Conservation (phyloP, 257 asterid species). For the Perilla frutescens region DNA sequence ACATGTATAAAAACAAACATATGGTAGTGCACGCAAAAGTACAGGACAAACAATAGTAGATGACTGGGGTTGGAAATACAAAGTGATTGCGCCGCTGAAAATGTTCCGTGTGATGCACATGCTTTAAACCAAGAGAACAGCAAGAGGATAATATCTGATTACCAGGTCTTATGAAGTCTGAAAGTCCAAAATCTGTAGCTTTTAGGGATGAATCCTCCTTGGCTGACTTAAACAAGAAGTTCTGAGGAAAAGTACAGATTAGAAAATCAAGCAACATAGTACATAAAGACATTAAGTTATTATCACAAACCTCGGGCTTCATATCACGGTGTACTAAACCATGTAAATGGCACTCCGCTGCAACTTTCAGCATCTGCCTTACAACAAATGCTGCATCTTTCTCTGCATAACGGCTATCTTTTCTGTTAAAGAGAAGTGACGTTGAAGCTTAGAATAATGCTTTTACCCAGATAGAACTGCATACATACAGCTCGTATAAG, state of each 20-base stretch:
- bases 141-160: constrained; percentile 26
- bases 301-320: constrained; percentile 86
- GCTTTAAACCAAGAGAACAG: background rate
- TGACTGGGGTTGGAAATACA: background rate
- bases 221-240: constrained; percentile 86
- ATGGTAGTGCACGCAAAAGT: background rate
- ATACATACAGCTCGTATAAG: constrained; percentile 7
- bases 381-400: constrained; percentile 96
- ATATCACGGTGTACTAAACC: constrained; percentile 98
- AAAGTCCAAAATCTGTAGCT: constrained; percentile 98
- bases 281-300: constrained; percentile 14
- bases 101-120: background rate
- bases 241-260: constrained; percentile 50
- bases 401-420: constrained; percentile 92
- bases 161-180: constrained; percentile 98
- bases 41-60: background rate
- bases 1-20: background rate
- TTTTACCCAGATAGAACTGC: constrained; percentile 12
- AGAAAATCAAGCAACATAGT: constrained; percentile 33
- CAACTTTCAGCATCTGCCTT: constrained; percentile 96
- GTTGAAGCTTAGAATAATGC: constrained; percentile 39
- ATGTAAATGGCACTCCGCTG: constrained; percentile 97
- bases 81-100: background rate
- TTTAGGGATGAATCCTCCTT: constrained; percentile 79
- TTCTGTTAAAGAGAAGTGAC: constrained; percentile 58